Base-by-base conservation (phyloP, 352 stramenopile species). In the Thalassiosira exigua region DNA sequence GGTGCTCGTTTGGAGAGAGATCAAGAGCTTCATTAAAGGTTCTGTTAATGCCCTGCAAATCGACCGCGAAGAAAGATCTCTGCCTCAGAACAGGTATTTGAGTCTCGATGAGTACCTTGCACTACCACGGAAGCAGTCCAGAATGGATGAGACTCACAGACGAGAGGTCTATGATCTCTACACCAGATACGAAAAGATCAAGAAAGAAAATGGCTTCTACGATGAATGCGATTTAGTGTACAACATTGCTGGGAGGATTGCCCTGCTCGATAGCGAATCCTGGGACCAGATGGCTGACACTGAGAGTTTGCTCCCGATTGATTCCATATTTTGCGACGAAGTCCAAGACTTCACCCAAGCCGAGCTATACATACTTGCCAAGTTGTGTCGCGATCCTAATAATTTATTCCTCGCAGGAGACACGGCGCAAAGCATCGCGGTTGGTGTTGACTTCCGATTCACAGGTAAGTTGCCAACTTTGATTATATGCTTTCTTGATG, bases 201-300 rank as follows among this genome's bases (percentile, higher is more conserved):
- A 81, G 24, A 64, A 53, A 19, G 54, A 76, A 17, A 27, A 53
- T 4, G 24, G n/a, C 14, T 84, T 70, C 29, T 87, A 74, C 62
- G 79, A 87, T 46, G 75, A 83, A 56, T 72, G 57, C 27, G 79
- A 87, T 60, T 33, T 87, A 24, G 79, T 87, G 7, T 81, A 81
- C 50, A 69, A 85, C 53, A 78, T 87, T 76, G 77, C 67, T 29
- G 53, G 62, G 5, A 60, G 80, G 33, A 69, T 87, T 39, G 41
- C 50, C 48, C 17, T 22, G 12, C 57, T 71, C n/a, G n/a, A n/a
- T n/a, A n/a, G n/a, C n/a, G n/a, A n/a, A n/a, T n/a, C n/a, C n/a
- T n/a, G n/a, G n/a, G n/a, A n/a, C n/a, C n/a, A n/a, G n/a, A n/a
- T n/a, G n/a, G n/a, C n/a, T n/a, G n/a, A n/a, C n/a, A n/a, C n/a